Base-by-base conservation (phyloP, 352 stramenopile species). In the Pythium plurisporium region DNA sequence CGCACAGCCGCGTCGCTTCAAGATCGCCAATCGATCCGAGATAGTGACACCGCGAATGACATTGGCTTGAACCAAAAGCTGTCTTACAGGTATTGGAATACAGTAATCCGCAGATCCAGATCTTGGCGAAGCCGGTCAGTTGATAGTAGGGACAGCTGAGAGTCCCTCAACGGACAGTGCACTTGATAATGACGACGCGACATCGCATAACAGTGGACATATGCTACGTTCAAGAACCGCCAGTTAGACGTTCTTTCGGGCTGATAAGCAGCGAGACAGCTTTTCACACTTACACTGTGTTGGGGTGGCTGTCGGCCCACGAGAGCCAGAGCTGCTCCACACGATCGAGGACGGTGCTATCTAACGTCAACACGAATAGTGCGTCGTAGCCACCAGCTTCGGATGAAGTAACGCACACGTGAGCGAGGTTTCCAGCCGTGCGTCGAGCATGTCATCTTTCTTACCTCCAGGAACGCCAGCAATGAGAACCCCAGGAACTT, bases 361-460 rank as follows among this genome's bases (percentile, higher is more conserved):
- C 74, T 36, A 97, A 54, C 20, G 85, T 76, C 23, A 97, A 49
- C 25, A 94, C 96, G 68, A 96, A 98, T 49, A 99, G 82, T 1
- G 96, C 96, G 69, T 99, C 96, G 59, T 97, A 97, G 30, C 96
- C 96, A 61, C 96, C 96, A 33, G 96, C 96, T 4, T 53, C n/a
- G n/a, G 4, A 29, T 19, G 22, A 12, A 11, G 0, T 15, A 52
- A 0, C 20, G 50, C 47, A 30, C 6, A 44, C n/a, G 8, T 29
- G 4, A 14, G 6, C n/a, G 11, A 42, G 33, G n/a, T 15, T 5
- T 26, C 12, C 19, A 11, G 38, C 1, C 6, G 7, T 19, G n/a
- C 12, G 19, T 27, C 38, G 12, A 44, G 38, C 38, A 44, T 19
- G n/a, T 2, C n/a, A 27, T 27, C 7, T 6, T 1, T 19, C 23